phyloP scores from a whole-genome alignment of 1,284 basidiomycete genomes.

The Cutaneotrichosporon mucoides region DNA sequence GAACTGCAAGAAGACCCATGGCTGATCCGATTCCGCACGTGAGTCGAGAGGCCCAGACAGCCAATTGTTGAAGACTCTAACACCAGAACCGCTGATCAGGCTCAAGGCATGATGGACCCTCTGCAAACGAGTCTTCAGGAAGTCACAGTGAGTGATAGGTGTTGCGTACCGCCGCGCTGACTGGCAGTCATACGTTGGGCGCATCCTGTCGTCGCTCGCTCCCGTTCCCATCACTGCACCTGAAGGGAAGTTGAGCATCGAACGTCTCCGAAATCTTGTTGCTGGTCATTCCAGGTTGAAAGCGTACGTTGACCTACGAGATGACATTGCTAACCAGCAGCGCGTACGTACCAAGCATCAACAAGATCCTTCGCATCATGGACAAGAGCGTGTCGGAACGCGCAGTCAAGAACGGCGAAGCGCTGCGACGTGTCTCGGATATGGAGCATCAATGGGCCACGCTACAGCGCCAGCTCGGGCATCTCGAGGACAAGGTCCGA shows the following conservation, averaged over 20 bases:
- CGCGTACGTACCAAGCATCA: constrained; percentile 79
- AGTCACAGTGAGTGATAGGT: constrained; percentile 25
- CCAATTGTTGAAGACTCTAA: background rate
- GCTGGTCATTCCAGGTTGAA: constrained; percentile 34
- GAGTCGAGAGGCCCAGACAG: constrained; percentile 48
- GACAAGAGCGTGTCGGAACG: constrained; percentile 86
- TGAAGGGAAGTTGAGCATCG: constrained; percentile 29
- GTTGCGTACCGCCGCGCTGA: background rate
- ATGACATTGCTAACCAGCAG: constrained; percentile 54
- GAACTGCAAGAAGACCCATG: constrained; percentile 95
- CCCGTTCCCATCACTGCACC: constrained; percentile 25
- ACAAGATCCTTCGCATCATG: constrained; percentile 86
- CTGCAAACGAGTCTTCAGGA: constrained; percentile 63
- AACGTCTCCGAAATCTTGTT: constrained; percentile 22
- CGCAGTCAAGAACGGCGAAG: constrained; percentile 90
- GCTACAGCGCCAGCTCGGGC: constrained; percentile 30
- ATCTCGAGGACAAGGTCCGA: constrained; percentile 31
- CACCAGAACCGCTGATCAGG: constrained; percentile 60
- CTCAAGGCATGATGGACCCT: constrained; percentile 93
- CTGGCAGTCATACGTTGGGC: constrained; percentile 31
- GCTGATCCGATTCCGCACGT: constrained; percentile 85
- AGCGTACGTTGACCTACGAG: constrained; percentile 15
- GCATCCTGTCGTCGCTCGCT: constrained; percentile 20
- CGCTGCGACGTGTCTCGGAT: constrained; percentile 60
- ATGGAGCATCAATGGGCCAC: constrained; percentile 27